A percentile compares a stretch with the other conserved stretches of the same genome.
phyloP scores from a whole-genome alignment of 108 stramenopile species.

The Fistulifera solaris region DNA sequence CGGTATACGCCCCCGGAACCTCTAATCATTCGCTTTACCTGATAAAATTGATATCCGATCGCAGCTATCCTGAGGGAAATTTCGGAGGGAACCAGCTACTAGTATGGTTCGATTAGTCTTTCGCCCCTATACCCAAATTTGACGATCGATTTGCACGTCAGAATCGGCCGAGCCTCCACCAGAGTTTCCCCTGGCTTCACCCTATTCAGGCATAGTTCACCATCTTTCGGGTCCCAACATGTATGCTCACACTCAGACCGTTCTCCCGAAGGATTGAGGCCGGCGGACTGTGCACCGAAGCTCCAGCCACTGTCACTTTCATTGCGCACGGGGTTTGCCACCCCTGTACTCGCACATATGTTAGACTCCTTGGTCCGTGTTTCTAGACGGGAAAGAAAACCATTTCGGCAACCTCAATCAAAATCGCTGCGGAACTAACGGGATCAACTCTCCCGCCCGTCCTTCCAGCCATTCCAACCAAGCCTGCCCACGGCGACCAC shows the following conservation, averaged over 20 bases:
- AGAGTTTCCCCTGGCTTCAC: constrained; percentile 94
- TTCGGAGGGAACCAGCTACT: constrained; percentile 96
- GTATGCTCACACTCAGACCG: constrained; percentile 90
- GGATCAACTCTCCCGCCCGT: constrained; percentile 10
- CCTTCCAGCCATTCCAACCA: constrained; percentile 22
- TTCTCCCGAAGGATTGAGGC: constrained; percentile 77
- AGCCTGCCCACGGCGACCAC: constrained; percentile 48
- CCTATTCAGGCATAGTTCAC: constrained; percentile 97
- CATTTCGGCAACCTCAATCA: constrained; percentile 57
- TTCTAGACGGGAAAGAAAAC: constrained; percentile 23
- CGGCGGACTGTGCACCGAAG: constrained; percentile 80
- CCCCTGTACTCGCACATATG: constrained; percentile 68
- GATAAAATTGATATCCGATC: constrained; percentile 82
- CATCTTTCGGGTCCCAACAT: constrained; percentile 94
- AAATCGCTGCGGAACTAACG: constrained; percentile 19
- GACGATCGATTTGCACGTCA: constrained; percentile 95
- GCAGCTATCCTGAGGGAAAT: constrained; percentile 96
- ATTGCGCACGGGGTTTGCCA: constrained; percentile 86
- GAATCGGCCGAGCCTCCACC: constrained; percentile 92
- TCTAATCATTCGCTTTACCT: constrained; percentile 99
- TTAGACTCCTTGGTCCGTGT: constrained; percentile 27
- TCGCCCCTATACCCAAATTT: constrained; percentile 97
- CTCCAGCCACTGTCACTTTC: constrained; percentile 85
- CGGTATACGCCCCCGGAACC: constrained; percentile 82
- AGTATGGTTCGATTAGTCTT: constrained; percentile 97